phyloP scores from a whole-genome alignment of 352 stramenopile species.

The Pythium monospermum region DNA sequence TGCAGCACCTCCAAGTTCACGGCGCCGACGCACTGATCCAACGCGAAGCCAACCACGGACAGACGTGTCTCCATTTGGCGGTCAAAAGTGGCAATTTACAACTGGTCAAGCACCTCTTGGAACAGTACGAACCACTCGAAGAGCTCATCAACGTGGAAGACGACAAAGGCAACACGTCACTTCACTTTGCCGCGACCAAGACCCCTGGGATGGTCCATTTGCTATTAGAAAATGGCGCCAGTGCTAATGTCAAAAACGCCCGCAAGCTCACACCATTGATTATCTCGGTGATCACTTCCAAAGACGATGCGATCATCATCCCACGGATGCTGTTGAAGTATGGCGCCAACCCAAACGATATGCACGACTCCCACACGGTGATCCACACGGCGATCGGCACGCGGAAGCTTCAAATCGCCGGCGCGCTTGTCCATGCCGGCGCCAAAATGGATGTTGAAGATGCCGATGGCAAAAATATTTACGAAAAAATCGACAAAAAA shows the following conservation, averaged over 20 bases:
- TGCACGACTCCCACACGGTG: slow-evolving; percentile 84
- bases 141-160: slow-evolving; percentile 83
- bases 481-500: slow-evolving; percentile 77
- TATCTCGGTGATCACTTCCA: slow-evolving; percentile 85
- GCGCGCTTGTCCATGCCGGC: slow-evolving; percentile 70
- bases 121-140: slow-evolving; percentile 74
- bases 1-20: slow-evolving; percentile 73
- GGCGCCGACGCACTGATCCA: slow-evolving; percentile 57
- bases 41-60: slow-evolving; percentile 80
- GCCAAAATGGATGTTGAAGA: slow-evolving; percentile 88
- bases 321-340: slow-evolving; percentile 86
- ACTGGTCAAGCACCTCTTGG: slow-evolving; percentile 76
- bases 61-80: slow-evolving; percentile 74
- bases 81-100: slow-evolving; percentile 82
- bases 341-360: slow-evolving; percentile 84
- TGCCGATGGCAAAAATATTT: slow-evolving; percentile 76
- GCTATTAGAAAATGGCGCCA: slow-evolving; percentile 69
- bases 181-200: slow-evolving; percentile 87
- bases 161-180: slow-evolving; percentile 83
- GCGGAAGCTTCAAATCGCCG: slow-evolving; percentile 64
- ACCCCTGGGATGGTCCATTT: slow-evolving; percentile 77
- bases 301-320: slow-evolving; percentile 78
- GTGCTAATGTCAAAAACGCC: slow-evolving; percentile 84
- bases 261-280: slow-evolving; percentile 83
- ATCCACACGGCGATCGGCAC: slow-evolving; percentile 80